Evolutionary conservation across 2,329 filamentous ascomycete genomes (phyloP).

Genomic region (Diplocarpon mali): DNA sequence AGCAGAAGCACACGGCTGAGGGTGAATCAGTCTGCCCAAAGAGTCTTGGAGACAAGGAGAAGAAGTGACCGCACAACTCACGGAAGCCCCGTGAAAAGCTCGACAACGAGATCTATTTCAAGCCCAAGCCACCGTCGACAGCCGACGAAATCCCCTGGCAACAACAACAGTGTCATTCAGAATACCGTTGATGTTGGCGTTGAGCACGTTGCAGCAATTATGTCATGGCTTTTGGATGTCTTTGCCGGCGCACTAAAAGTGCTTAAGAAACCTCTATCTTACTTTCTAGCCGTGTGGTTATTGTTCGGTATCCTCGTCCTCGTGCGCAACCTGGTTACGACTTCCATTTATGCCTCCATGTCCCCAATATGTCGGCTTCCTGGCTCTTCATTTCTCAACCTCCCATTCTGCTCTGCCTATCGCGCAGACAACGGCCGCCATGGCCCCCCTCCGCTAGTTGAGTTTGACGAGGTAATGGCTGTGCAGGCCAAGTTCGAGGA

Average conservation of each 20-base stretch:
- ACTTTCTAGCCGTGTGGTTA: conserved; percentile 50
- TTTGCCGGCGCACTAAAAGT: conserved; percentile 48
- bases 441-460: conserved; percentile 27
- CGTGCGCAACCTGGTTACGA: conserved; percentile 49
- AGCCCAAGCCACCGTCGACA: neutral
- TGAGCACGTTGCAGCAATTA: conserved; percentile 14
- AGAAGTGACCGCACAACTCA: conserved; percentile 11
- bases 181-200: conserved; percentile 17
- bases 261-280: conserved; percentile 52
- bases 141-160: neutral
- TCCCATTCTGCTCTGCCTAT: conserved; percentile 49
- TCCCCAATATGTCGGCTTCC: conserved; percentile 62
- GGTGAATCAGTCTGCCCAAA: conserved; percentile 10
- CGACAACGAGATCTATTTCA: conserved; percentile 4
- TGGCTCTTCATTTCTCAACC: conserved; percentile 45
- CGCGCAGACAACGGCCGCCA: conserved; percentile 15
- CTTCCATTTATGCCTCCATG: conserved; percentile 48
- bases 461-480: conserved; percentile 66
- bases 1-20: conserved; percentile 14
- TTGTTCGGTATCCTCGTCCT: conserved; percentile 47
- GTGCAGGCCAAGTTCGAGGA: conserved; percentile 69
- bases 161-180: conserved; percentile 6
- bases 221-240: conserved; percentile 43
- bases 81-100: conserved; percentile 19
- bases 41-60: conserved; percentile 12